Evolutionary conservation across 164 flowering plant species (phyloP), one percentile per base, ranked within the genome.

Genomic region (Stephania japonica): DNA sequence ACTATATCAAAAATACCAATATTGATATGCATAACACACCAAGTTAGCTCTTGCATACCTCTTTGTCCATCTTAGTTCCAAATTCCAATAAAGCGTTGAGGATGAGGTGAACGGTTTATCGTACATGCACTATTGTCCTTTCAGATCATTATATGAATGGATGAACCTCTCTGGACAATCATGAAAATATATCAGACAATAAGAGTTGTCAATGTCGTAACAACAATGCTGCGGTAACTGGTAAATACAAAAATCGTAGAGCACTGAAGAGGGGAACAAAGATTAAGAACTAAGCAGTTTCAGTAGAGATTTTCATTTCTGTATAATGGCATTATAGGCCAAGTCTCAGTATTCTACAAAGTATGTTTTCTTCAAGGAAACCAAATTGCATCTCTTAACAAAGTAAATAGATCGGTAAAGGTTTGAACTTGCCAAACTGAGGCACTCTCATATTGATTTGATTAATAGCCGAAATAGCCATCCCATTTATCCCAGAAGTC

Each of bases 401-500:
- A 47, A 47, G 53, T 47, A 47, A 47, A 11, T 47, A 47, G 10
- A 11, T 47, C 16, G 18, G 53, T 47, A 11, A 47, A 47, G 53
- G 12, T 47, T 47, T 9, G 13, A 9, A 12, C 53, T 47, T 47
- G 53, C 13, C 53, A 9, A 47, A 47, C 16, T 47, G 53, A 47
- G 10, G 16, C 16, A 47, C 53, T 7, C 16, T 3, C 53, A 16
- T 7, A 47, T 47, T 47, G 53, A 47, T 47, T 12, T 47, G 53
- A 47, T 47, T 47, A 47, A 47, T 47, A 47, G 53, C 53, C 53
- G 13, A 47, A 47, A 47, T 47, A 9, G 53, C 53, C 53, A 47
- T 47, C 16, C 12, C 53, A 47, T 68, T 32, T 72, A 78, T 16
- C 75, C 84, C 68, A 83, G 41, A 4, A 86, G 70, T 18, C 83